Percentiles rank a stretch among this genome's conserved stretches.
phyloP scores from a whole-genome alignment of 2,329 filamentous ascomycete species.

The Colletotrichum sp. region DNA sequence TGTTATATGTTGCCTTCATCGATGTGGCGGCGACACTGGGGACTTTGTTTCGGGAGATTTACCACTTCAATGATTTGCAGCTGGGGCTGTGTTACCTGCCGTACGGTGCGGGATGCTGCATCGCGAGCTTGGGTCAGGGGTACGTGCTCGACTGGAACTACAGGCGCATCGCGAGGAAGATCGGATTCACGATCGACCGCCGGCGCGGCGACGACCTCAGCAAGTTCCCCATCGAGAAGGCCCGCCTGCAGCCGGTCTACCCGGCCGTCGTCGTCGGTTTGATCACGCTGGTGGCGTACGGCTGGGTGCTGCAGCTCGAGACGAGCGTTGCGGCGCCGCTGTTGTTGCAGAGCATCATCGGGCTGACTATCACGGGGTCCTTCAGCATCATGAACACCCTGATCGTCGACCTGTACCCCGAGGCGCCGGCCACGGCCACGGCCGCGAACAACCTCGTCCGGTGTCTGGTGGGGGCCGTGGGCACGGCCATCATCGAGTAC shows the following conservation, averaged over 20 bases:
- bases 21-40: slow-evolving; percentile 57
- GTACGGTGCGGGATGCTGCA: slow-evolving; percentile 55
- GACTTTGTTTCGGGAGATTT: slow-evolving; percentile 56
- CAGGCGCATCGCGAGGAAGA: slow-evolving; percentile 64
- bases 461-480: slow-evolving; percentile 65
- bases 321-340: slow-evolving; percentile 59
- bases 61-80: slow-evolving; percentile 54
- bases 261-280: slow-evolving; percentile 61
- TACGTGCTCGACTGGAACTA: slow-evolving; percentile 72
- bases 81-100: slow-evolving; percentile 61
- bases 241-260: slow-evolving; percentile 58
- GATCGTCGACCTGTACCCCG: slow-evolving; percentile 67
- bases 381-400: slow-evolving; percentile 70
- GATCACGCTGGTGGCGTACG: slow-evolving; percentile 58
- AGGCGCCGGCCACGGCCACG: slow-evolving; percentile 65
- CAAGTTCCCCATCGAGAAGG: slow-evolving; percentile 60
- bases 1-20: slow-evolving; percentile 63
- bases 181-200: slow-evolving; percentile 65
- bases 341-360: slow-evolving; percentile 61
- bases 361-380: slow-evolving; percentile 62
- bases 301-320: slow-evolving; percentile 60
- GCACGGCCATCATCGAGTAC: slow-evolving; percentile 62
- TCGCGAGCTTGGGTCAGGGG: slow-evolving; percentile 60
- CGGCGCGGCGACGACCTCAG: slow-evolving; percentile 59
- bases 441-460: slow-evolving; percentile 69